A percentile compares a stretch with the other conserved stretches of the same genome.
Conservation (phyloP, 148 eudicot species). For the Chenopodium album region DNA sequence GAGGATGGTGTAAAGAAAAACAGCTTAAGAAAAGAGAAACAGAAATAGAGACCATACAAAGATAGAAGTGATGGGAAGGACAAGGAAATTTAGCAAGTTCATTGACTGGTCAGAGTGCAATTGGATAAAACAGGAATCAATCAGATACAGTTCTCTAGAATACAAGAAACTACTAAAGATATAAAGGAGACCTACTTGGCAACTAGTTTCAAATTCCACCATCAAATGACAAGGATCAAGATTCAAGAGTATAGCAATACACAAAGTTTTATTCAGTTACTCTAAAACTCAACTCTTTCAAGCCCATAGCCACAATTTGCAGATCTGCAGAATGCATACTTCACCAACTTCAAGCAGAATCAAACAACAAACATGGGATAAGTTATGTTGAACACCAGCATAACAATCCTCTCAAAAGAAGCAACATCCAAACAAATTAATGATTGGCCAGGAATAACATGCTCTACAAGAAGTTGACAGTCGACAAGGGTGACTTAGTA, state of each 20-base stretch:
- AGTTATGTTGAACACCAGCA: neutral
- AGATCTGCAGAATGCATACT: neutral
- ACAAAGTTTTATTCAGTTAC: neutral
- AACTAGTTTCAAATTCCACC: neutral
- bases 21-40: neutral
- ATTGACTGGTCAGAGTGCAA: neutral
- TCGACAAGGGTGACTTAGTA: neutral
- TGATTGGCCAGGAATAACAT: neutral
- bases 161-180: no score
- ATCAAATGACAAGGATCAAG: neutral
- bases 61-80: neutral
- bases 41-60: neutral
- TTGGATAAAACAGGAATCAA: neutral
- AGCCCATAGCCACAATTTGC: neutral
- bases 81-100: neutral
- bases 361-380: neutral
- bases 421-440: neutral
- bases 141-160: neutral
- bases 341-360: neutral
- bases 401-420: neutral
- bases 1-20: neutral
- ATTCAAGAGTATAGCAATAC: neutral
- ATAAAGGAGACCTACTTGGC: neutral
- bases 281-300: neutral
- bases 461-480: neutral